phyloP scores from a whole-genome alignment of 1,139 yeast genomes.

The Nadsonia starkeyi-henricii region DNA sequence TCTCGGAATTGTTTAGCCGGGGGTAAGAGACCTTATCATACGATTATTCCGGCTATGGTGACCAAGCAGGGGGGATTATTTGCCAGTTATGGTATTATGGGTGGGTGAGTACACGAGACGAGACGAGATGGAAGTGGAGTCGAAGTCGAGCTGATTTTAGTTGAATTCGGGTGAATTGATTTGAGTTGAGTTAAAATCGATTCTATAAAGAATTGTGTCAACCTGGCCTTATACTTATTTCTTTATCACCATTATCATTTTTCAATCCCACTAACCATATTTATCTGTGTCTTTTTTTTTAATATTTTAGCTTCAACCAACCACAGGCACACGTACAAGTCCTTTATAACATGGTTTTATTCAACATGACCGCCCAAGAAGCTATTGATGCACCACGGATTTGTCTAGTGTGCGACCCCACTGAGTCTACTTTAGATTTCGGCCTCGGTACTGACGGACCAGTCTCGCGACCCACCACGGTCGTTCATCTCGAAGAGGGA shows the following conservation, averaged over 20 bases:
- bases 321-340: constrained; percentile 82
- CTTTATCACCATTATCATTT: too few relatives aligned
- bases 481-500: constrained; percentile 57
- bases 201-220: too few relatives aligned
- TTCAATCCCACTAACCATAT: too few relatives aligned
- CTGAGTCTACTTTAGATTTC: constrained; percentile 26
- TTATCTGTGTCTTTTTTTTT: too few relatives aligned
- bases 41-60: constrained; percentile 69
- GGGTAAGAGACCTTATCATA: constrained; percentile 66
- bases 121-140: too few relatives aligned
- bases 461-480: constrained; percentile 39
- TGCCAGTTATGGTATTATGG: constrained; percentile 76
- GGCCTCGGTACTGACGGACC: constrained; percentile 62
- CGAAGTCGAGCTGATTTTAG: neutral
- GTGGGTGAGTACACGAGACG: constrained; percentile 38
- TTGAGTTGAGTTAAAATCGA: too few relatives aligned
- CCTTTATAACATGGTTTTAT: constrained; percentile 47
- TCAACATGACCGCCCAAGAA: constrained; percentile 57
- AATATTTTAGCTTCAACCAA: constrained; percentile 39
- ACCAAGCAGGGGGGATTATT: constrained; percentile 32
- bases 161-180: too few relatives aligned
- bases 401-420: constrained; percentile 39
- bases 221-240: too few relatives aligned
- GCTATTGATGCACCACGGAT: constrained; percentile 68
- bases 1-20: constrained; percentile 52